Percentiles rank a stretch among this genome's conserved stretches.
These are phyloP conservation scores for Backusella parvicylindrica DNA, from an alignment of 192 early-diverging fungal genomes.

Conservation along the genomic window DNA sequence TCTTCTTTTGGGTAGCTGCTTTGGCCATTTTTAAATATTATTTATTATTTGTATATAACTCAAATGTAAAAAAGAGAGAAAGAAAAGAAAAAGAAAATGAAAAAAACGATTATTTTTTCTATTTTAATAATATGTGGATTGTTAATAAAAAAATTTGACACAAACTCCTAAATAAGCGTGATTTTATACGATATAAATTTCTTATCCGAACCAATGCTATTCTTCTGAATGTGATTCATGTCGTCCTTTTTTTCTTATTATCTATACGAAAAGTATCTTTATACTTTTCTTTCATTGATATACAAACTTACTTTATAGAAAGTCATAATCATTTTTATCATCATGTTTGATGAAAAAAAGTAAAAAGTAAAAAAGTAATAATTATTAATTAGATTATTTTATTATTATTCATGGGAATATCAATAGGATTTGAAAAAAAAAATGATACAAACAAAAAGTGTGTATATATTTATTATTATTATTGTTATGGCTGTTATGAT, in stretches of 20 bases:
- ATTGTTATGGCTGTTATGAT: neutral
- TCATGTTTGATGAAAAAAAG: too few relatives aligned
- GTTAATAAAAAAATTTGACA: neutral
- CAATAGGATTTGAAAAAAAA: neutral
- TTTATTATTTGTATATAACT: neutral
- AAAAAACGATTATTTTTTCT: constrained; percentile 10
- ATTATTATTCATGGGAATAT: neutral
- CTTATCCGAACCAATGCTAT: neutral
- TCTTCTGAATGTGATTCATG: neutral
- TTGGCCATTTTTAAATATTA: constrained; percentile 14
- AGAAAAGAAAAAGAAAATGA: constrained; percentile 5
- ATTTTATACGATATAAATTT: neutral
- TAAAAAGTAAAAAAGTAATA: neutral
- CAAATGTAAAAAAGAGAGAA: constrained; percentile 9
- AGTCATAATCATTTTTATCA: too few relatives aligned
- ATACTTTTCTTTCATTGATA: too few relatives aligned
- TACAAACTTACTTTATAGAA: too few relatives aligned
- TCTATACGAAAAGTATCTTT: too few relatives aligned
- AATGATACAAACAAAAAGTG: neutral
- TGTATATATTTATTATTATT: neutral
- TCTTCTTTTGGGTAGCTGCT: constrained; percentile 19
- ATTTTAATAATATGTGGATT: neutral
- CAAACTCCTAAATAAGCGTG: constrained; percentile 2
- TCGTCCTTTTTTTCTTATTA: neutral
- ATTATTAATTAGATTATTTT: neutral